These are phyloP conservation scores for Ricinus communis DNA, from an alignment of 345 rosid species.

Conservation along the genomic window DNA sequence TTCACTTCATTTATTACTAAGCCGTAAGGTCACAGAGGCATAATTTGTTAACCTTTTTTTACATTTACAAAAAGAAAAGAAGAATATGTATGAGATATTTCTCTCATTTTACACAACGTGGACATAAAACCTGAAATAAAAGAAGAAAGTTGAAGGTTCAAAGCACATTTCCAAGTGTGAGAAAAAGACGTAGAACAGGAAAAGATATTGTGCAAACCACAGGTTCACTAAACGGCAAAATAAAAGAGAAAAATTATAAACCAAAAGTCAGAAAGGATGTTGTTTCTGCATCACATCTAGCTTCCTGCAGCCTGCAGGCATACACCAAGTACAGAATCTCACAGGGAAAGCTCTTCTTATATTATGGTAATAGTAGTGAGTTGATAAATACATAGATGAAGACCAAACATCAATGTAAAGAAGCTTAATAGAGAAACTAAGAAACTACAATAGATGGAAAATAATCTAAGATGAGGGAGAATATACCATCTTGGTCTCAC, in stretches of 20 bases:
- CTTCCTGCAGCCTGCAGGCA: too few relatives aligned
- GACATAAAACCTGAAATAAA: too few relatives aligned
- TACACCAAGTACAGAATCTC: conserved; percentile 1
- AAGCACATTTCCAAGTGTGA: neutral
- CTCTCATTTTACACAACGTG: too few relatives aligned
- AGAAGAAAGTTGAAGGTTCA: too few relatives aligned
- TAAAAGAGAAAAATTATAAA: neutral
- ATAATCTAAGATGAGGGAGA: neutral
- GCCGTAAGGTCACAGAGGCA: neutral
- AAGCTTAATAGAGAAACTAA: neutral
- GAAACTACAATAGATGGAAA: neutral
- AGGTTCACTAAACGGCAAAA: neutral
- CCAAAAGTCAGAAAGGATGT: neutral
- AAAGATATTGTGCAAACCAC: neutral
- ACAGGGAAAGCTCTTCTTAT: neutral
- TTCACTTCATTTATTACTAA: neutral
- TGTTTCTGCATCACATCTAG: too few relatives aligned
- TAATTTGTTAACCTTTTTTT: neutral
- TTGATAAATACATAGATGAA: neutral
- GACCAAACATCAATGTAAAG: neutral
- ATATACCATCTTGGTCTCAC: conserved; percentile 47
- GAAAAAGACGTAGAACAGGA: too few relatives aligned
- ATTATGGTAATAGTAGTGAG: neutral
- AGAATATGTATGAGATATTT: too few relatives aligned
- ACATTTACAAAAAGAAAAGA: too few relatives aligned